Evolutionary conservation across 1,139 yeast species (phyloP), one percentile per base, ranked within the genome.

Genomic region (Blastobotrys persicus): DNA sequence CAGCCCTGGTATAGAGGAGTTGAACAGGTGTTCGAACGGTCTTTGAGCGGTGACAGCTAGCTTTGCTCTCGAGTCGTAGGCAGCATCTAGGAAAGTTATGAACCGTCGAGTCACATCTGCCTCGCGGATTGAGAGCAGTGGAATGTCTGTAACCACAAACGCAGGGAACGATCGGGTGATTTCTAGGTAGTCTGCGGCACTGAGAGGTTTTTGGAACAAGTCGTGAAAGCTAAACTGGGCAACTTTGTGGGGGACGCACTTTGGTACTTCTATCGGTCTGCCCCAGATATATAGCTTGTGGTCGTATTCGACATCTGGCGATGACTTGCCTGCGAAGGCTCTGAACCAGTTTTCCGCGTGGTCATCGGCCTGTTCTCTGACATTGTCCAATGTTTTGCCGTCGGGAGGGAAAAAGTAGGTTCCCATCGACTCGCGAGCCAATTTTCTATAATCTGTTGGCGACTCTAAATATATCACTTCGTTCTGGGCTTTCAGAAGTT

Each of bases 181-280:
- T 31, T 89, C 82, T 37, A 92, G 75, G 64, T 92, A 92, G 67
- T 92, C 98, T 9, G 97, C 98, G 0, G 98, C 97, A n/a, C 96
- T 89, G 56, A 88, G 70, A 7, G 95, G 92, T 51, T 76, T 72
- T 1, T 95, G 96, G 67, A 98, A 92, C 37, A 92, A 72, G 64
- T 92, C 84, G 44, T 80, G 79, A 65, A 92, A 92, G 2, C 94
- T 77, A 67, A 89, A 91, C 65, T 87, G 94, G 1, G 98, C 98
- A 16, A 89, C 97, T 48, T 78, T 72, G 26, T 88, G 86, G 14
- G 88, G 85, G 0, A 88, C 78, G 47, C 91, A 80, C 51, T 70
- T 72, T 1, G 98, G 98, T 4, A 92, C 88, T 4, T 64, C 61
- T 23, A 92, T 71, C 44, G 83, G 75, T 53, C 98, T 75, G 20